A percentile compares a stretch with the other conserved stretches of the same genome.
phyloP scores from a whole-genome alignment of 768 basidiomycete genomes.

The Pleurotus salmoneostramineus region DNA sequence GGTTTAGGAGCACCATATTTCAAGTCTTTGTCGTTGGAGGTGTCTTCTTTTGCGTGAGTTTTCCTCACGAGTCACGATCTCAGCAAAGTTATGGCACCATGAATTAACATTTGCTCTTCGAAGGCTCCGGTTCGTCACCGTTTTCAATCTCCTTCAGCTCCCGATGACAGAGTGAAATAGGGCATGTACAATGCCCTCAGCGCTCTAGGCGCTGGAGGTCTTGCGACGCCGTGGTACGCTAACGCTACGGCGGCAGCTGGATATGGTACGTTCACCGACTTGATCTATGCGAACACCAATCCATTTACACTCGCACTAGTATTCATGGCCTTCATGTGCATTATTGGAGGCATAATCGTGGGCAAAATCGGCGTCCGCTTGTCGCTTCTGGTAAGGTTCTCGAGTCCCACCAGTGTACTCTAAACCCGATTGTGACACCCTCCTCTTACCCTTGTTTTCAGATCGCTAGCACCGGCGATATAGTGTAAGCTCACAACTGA shows the following conservation, averaged over 20 bases:
- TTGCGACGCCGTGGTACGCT: constrained; percentile 28
- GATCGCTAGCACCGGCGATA: constrained; percentile 27
- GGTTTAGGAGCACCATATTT: constrained; percentile 26
- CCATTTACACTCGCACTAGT: constrained; percentile 9
- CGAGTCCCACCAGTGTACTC: not conserved
- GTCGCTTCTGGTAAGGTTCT: constrained; percentile 17
- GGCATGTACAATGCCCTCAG: constrained; percentile 30
- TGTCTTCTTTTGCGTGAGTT: constrained; percentile 24
- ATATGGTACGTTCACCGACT: constrained; percentile 14
- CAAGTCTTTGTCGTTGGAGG: constrained; percentile 27
- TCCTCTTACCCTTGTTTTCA: not conserved
- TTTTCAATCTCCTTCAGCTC: not conserved
- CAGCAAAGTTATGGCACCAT: not conserved
- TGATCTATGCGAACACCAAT: not conserved
- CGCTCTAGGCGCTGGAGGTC: constrained; percentile 25
- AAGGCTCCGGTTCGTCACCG: constrained; percentile 20
- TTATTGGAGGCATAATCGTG: constrained; percentile 27
- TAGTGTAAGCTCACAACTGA: constrained; percentile 17
- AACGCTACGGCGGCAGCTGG: constrained; percentile 27
- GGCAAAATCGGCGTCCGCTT: constrained; percentile 26
- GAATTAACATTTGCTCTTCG: not conserved
- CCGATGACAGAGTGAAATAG: constrained; percentile 1
- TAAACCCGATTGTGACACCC: not conserved
- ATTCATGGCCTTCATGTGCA: constrained; percentile 26
- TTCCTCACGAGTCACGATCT: not conserved